A percentile compares a stretch with the other conserved stretches of the same genome.
These are phyloP conservation scores for Arthrobotrys iridis DNA, from an alignment of 2,329 filamentous ascomycete genomes.

Conservation along the genomic window DNA sequence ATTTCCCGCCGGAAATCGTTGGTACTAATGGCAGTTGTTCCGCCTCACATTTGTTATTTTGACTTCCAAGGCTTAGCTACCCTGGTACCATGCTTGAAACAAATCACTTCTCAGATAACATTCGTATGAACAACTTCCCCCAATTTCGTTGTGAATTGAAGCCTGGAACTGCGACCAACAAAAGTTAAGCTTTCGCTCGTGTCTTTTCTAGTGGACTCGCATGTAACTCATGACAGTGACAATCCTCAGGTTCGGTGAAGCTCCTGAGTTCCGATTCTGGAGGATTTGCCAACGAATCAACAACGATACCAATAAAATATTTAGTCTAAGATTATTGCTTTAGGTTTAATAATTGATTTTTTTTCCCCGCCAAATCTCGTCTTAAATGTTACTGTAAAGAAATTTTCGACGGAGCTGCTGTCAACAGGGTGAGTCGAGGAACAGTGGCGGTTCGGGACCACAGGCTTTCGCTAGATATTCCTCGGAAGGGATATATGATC, in stretches of 20 bases:
- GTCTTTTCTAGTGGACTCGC: background rate
- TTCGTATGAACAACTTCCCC: background rate
- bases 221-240: background rate
- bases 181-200: conserved; percentile 4
- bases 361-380: background rate
- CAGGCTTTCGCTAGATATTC: conserved; percentile 38
- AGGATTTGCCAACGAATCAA: no score
- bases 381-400: background rate
- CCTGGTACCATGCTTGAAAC: conserved; percentile 1
- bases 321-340: no score
- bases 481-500: conserved; percentile 27
- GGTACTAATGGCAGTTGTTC: no score
- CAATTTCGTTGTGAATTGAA: conserved; percentile 1
- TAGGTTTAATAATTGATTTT: no score
- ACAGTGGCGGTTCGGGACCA: conserved; percentile 20
- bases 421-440: background rate
- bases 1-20: background rate
- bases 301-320: no score
- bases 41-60: no score
- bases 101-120: background rate
- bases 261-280: no score
- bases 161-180: background rate
- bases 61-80: background rate
- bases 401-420: background rate
- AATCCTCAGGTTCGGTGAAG: no score